Evolutionary conservation across 2,329 filamentous ascomycete species (phyloP).

Genomic region (Plenodomus tracheiphilus): DNA sequence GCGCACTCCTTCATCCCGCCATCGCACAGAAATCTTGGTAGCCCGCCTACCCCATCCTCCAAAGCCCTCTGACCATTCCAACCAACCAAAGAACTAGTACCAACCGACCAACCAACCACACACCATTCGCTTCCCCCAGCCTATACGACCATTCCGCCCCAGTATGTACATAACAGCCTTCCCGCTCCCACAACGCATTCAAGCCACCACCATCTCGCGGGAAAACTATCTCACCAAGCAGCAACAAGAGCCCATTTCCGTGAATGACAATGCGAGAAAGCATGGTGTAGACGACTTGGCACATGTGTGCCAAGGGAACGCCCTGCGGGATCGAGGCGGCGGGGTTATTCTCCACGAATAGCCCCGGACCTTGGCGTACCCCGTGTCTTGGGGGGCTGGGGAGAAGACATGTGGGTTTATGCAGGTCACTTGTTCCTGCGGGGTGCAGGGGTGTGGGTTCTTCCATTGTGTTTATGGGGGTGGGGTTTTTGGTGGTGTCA

Average conservation of each 20-base stretch:
- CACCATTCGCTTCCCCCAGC: background rate
- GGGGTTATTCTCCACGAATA: constrained; percentile 19
- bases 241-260: constrained; percentile 15
- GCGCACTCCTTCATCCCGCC: background rate
- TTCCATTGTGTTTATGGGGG: background rate
- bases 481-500: background rate
- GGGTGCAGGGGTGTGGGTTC: background rate
- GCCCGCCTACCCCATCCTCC: background rate
- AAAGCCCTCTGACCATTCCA: background rate
- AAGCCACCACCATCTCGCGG: background rate
- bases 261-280: constrained; percentile 13
- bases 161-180: too few species aligned
- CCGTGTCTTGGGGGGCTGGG: background rate
- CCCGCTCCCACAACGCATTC: constrained; percentile 2
- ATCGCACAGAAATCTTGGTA: background rate
- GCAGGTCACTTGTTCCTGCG: background rate
- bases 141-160: background rate
- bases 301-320: constrained; percentile 13
- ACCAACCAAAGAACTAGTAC: too few species aligned
- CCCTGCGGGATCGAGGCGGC: constrained; percentile 4
- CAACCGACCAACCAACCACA: background rate
- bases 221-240: constrained; percentile 6
- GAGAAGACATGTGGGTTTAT: background rate
- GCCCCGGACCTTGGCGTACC: constrained; percentile 4
- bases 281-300: constrained; percentile 8